These are phyloP conservation scores for Naganishia sp. DNA, from an alignment of 1,284 basidiomycete species.

Conservation along the genomic window DNA sequence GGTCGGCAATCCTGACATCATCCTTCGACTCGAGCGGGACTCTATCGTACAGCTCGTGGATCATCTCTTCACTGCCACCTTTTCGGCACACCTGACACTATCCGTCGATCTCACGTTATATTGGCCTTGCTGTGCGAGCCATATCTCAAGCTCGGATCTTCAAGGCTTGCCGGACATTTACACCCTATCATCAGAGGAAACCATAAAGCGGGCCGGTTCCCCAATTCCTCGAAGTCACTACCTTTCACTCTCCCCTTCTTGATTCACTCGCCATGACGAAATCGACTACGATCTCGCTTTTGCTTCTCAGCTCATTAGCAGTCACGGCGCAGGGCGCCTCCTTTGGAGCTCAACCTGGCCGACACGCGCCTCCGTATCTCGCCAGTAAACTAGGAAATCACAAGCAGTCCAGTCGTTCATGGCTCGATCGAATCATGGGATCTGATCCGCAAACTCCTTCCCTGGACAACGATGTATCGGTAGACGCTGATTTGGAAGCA, in stretches of 20 bases:
- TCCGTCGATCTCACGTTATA: background rate
- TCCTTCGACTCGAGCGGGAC: background rate
- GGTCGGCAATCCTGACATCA: background rate
- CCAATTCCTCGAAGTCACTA: background rate
- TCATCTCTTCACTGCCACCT: background rate
- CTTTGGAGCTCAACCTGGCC: constrained; percentile 38
- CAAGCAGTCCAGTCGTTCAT: constrained; percentile 37
- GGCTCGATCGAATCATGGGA: constrained; percentile 36
- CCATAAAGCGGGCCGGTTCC: constrained; percentile 13
- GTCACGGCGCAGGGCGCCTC: constrained; percentile 7
- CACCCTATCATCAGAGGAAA: no score
- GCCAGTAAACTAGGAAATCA: constrained; percentile 41
- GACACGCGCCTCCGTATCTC: constrained; percentile 45
- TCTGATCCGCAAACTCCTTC: background rate
- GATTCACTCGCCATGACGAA: constrained; percentile 12
- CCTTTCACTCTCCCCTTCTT: background rate
- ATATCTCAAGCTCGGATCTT: background rate
- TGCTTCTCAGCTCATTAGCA: constrained; percentile 19
- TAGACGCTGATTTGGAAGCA: background rate
- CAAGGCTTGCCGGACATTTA: background rate
- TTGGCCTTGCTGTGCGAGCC: constrained; percentile 21
- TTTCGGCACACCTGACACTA: no score
- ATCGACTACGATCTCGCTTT: constrained; percentile 18
- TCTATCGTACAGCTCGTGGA: background rate
- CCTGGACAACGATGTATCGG: background rate